Conservation (phyloP, 805 yeast species). For the Candida awuae region DNA sequence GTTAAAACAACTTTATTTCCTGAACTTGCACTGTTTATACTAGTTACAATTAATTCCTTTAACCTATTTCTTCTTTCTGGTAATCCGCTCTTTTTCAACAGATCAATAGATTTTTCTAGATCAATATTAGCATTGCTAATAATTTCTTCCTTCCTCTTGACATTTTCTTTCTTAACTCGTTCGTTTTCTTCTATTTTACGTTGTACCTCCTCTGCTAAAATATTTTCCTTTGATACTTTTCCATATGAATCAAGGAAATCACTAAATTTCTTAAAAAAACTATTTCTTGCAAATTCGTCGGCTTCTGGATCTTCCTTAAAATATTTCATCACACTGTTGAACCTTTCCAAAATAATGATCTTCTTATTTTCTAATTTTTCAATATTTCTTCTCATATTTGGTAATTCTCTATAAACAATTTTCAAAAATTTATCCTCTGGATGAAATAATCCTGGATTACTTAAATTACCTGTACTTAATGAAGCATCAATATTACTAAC, state of each 20-base stretch:
- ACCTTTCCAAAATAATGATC: constrained; percentile 53
- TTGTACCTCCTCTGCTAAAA: constrained; percentile 71
- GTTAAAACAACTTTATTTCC: constrained; percentile 51
- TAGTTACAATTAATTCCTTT: constrained; percentile 71
- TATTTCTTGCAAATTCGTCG: constrained; percentile 57
- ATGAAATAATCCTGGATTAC: constrained; percentile 71
- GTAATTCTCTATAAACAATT: constrained; percentile 56
- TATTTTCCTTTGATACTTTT: constrained; percentile 71
- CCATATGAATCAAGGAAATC: constrained; percentile 72
- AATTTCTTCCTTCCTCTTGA: constrained; percentile 37
- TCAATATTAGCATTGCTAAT: constrained; percentile 30
- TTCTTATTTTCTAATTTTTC: constrained; percentile 58
- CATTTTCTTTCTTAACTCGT: constrained; percentile 28
- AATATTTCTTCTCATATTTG: constrained; percentile 67
- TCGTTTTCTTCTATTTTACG: constrained; percentile 43
- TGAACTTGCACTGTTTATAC: constrained; percentile 51
- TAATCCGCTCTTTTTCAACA: constrained; percentile 80
- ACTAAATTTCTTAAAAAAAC: constrained; percentile 74
- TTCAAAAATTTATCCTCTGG: constrained; percentile 69
- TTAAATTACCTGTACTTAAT: constrained; percentile 73
- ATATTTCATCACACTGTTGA: constrained; percentile 62
- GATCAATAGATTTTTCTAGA: constrained; percentile 82
- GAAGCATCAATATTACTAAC: constrained; percentile 68
- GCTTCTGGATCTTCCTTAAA: constrained; percentile 79
- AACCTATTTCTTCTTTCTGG: constrained; percentile 29